phyloP scores from a whole-genome alignment of 1,284 basidiomycete genomes.

The Moesziomyces antarcticus region DNA sequence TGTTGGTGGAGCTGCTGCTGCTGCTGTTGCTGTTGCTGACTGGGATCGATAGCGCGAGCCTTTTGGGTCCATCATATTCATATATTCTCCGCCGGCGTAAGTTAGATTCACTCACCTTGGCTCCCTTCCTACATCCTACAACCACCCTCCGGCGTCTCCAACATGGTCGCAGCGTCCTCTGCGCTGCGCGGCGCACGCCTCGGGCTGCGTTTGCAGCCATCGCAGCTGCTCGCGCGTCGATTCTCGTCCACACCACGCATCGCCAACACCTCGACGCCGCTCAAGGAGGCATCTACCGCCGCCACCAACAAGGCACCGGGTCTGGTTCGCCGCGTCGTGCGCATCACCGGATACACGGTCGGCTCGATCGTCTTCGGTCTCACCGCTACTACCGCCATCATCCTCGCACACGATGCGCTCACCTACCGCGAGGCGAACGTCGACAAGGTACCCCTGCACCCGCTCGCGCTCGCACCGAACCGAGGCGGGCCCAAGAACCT shows the following conservation, averaged over 20 bases:
- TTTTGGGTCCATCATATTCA: no score
- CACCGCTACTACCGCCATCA: conserved; percentile 41
- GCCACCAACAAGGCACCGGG: conserved; percentile 10
- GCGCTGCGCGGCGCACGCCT: conserved; percentile 1
- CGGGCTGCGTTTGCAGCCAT: background rate
- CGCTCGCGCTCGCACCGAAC: conserved; percentile 50
- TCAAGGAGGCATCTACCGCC: conserved; percentile 26
- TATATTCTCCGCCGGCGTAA: no score
- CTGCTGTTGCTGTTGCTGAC: no score
- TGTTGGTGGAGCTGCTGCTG: no score
- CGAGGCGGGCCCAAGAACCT: conserved; percentile 63
- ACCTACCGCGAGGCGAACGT: conserved; percentile 58
- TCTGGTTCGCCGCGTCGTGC: conserved; percentile 22
- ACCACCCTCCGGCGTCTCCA: no score
- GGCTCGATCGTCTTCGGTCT: conserved; percentile 59
- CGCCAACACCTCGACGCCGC: conserved; percentile 19
- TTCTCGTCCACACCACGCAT: conserved; percentile 11
- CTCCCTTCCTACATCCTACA: no score
- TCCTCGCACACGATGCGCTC: conserved; percentile 58
- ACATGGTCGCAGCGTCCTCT: no score
- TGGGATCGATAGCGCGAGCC: no score
- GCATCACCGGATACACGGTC: conserved; percentile 32
- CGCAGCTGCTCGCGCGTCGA: background rate
- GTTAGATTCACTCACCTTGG: no score
- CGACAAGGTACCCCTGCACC: conserved; percentile 50